Base-by-base conservation (phyloP, 345 rosid genomes). In the Acer yangbiense region DNA sequence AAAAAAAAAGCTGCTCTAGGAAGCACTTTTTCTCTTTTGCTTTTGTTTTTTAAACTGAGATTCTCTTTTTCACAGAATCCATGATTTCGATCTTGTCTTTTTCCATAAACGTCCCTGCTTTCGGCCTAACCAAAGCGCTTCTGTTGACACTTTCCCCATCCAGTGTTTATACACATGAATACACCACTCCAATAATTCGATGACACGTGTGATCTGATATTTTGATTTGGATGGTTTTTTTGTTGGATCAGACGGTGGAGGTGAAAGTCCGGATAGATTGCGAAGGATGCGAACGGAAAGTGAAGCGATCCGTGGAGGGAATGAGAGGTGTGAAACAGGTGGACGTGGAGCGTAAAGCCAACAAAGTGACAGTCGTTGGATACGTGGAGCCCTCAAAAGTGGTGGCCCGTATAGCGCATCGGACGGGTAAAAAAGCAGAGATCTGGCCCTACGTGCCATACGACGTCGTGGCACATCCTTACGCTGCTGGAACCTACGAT, bases 351-450 rank as follows among this genome's bases (percentile, higher is more conserved):
- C 90, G 93, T 4, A 90, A 90, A 68, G 92, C 95, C 44, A 90
- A 81, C 84, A 96, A 94, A 83, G 89, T 96, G 46, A 94, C 99
- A 0, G 99, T 96, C 44, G 85, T 84, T 3, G 99, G 98, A 66
- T 96, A 96, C 32, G 98, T 94, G 9, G 93, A 91, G 13, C 88
- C 97, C 0, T 35, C 83, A 3, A 90, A 86, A 87, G 98, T 96
- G 43, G 90, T 96, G 67, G 78, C 97, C 2, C 87, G 98, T 41
- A 87, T 94, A 65, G 90, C 86, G 10, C 91, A 91, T 78, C 87
- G 99, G 76, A 96, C 99, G 66, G 99, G 99, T 2, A 94, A 96
- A 86, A 92, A 78, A 85, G 98, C 93, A 0, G 98, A 96, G 91
- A 61, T 89, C 1, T 96, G 98, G 91, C 98, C 98, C 2, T 96